Evolutionary conservation across 225 moss, liverwort and hornwort genomes (phyloP), one percentile per base, ranked within the genome.

Genomic region (Marchantia paleacea): DNA sequence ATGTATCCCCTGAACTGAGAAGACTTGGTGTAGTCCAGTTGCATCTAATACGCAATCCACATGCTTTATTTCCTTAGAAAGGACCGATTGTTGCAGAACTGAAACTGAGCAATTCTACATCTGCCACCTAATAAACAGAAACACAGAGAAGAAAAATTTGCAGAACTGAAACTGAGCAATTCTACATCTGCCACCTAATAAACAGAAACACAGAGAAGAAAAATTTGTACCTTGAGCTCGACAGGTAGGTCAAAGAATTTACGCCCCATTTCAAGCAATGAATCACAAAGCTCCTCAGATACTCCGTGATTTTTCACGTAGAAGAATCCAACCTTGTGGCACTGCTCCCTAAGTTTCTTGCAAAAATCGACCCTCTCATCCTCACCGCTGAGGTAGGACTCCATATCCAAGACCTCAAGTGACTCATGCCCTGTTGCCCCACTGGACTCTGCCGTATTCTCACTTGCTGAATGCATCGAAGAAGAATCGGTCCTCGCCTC

Each of bases 1-100:
- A 92, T 92, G 80, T 93, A 92, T 47, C 93, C 90, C 86, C 92
- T 88, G 84, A 92, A 92, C 62, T 90, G 90, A 19, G 92, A 82
- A 72, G 93, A 90, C 15, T 85, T 78, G 30, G 57, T 83, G 80
- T 93, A 93, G 73, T 90, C 84, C 86, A 90, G 74, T 77, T 81
- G 81, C 81, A 88, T 85, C 87, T 93, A 81, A 13, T 24, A 81
- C 69, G 81, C 81, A 89, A 54, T 73, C 67, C 76, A 79, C 80
- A 55, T 53, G n/a, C 22, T 54, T 86, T 76, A 79, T 69, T 73
- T 70, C 12, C 54, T 50, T 62, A 14, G 61, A 1, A 73, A 57
- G 14, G 57, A 57, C 19, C 19, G 14, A 13, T 2, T 13, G 57
- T 55, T 48, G 19, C 26, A 93, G 39, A 5, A 39, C 5, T 39